Conservation (phyloP, 768 basidiomycete genomes). For the Clavulina sp. region DNA sequence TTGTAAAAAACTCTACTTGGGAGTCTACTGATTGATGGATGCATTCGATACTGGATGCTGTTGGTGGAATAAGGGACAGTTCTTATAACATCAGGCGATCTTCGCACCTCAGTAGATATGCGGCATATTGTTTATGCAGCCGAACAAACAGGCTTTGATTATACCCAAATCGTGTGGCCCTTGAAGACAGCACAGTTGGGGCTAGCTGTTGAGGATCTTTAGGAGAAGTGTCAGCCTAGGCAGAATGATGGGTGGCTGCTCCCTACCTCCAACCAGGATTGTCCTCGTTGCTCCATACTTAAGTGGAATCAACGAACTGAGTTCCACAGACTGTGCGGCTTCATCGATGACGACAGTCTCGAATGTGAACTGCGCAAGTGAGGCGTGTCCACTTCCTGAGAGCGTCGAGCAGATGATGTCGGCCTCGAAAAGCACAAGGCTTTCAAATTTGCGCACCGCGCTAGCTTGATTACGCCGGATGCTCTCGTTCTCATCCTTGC, state of each 20-base stretch:
- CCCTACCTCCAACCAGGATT: slow-evolving; percentile 78
- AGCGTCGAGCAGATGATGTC: slow-evolving; percentile 91
- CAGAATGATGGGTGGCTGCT: not conserved
- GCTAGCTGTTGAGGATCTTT: slow-evolving; percentile 85
- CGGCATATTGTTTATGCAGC: slow-evolving; percentile 68
- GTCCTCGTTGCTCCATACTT: slow-evolving; percentile 71
- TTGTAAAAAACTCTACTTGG: slow-evolving; percentile 83
- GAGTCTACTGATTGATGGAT: slow-evolving; percentile 81
- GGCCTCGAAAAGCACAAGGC: slow-evolving; percentile 66
- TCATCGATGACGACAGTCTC: slow-evolving; percentile 97
- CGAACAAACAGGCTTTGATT: slow-evolving; percentile 82
- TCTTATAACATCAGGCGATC: not conserved
- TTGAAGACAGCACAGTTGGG: slow-evolving; percentile 64
- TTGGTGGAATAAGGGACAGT: not conserved
- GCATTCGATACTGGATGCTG: slow-evolving; percentile 99
- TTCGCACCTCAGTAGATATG: slow-evolving; percentile 72
- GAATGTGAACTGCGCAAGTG: slow-evolving; percentile 66
- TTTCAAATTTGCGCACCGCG: slow-evolving; percentile 49
- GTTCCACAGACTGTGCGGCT: slow-evolving; percentile 90
- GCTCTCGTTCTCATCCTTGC: slow-evolving; percentile 71
- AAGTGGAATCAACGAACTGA: slow-evolving; percentile 86
- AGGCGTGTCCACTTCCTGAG: slow-evolving; percentile 84
- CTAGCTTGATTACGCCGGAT: slow-evolving; percentile 70
- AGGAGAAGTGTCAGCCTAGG: not conserved
- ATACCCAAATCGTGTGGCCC: slow-evolving; percentile 49